phyloP scores from a whole-genome alignment of 2,329 filamentous ascomycete genomes.

The Ceratocystis eucalypticola region DNA sequence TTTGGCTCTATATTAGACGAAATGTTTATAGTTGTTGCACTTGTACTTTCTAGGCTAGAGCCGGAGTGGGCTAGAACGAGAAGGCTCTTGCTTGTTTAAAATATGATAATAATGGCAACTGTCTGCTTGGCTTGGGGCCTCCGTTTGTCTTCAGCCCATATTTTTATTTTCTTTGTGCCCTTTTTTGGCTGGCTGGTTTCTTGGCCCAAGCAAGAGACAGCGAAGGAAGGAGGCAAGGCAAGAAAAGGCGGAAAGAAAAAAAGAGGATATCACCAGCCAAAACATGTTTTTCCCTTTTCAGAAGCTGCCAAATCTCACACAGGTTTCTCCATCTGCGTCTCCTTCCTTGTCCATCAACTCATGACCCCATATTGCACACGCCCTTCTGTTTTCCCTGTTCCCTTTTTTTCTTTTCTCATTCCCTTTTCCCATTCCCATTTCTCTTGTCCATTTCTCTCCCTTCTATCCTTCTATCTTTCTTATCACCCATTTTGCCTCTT shows the following conservation, averaged over 20 bases:
- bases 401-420: neutral
- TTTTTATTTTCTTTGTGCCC: neutral
- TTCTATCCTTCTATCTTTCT: neutral
- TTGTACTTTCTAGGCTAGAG: neutral
- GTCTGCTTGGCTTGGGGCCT: neutral
- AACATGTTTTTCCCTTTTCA: conserved; percentile 6
- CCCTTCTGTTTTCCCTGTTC: neutral
- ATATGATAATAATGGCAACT: neutral
- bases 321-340: neutral
- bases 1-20: neutral
- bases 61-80: neutral
- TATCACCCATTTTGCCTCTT: neutral
- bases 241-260: neutral
- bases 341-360: neutral
- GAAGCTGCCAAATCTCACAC: conserved; percentile 6
- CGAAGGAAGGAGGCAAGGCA: neutral
- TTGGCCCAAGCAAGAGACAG: neutral
- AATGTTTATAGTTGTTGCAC: neutral
- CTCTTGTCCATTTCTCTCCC: neutral
- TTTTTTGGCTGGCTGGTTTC: neutral
- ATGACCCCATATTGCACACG: neutral
- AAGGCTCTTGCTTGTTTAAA: neutral
- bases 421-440: neutral
- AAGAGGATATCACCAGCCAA: neutral
- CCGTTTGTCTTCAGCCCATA: neutral